These are phyloP conservation scores for Colletotrichum musicola DNA, from an alignment of 2,329 filamentous ascomycete species.

Conservation along the genomic window DNA sequence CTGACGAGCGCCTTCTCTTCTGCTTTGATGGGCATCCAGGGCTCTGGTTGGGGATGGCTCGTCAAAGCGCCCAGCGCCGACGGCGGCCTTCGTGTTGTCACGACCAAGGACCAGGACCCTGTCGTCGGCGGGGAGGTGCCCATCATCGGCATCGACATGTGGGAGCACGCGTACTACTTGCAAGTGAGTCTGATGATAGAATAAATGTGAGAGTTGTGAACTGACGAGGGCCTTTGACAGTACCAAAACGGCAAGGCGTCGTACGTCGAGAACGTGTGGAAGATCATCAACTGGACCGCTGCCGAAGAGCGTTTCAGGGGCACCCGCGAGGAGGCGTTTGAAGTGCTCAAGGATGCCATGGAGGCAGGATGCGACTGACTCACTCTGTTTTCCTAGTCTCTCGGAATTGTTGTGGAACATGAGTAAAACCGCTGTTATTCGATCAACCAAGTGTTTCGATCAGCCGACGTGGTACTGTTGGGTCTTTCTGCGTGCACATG, in stretches of 20 bases:
- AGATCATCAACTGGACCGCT: slow-evolving; percentile 82
- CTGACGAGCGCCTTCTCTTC: slow-evolving; percentile 77
- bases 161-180: slow-evolving; percentile 94
- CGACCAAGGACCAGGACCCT: slow-evolving; percentile 88
- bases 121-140: slow-evolving; percentile 70
- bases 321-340: slow-evolving; percentile 59
- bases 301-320: slow-evolving; percentile 73
- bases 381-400: too few species aligned
- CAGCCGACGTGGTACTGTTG: too few species aligned
- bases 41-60: slow-evolving; percentile 91
- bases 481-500: too few species aligned
- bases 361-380: background rate
- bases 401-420: too few species aligned
- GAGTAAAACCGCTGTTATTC: too few species aligned
- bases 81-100: slow-evolving; percentile 74
- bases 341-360: slow-evolving; percentile 52
- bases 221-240: slow-evolving; percentile 56
- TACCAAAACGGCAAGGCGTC: slow-evolving; percentile 82
- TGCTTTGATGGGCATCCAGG: slow-evolving; percentile 78
- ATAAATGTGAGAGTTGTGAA: too few species aligned
- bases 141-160: slow-evolving; percentile 88
- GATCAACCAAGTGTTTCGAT: too few species aligned
- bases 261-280: slow-evolving; percentile 83
- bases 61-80: slow-evolving; percentile 69
- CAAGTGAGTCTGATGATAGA: slow-evolving; percentile 63